Evolutionary conservation across 345 rosid genomes (phyloP).

Genomic region (Stellera chamaejasme): DNA sequence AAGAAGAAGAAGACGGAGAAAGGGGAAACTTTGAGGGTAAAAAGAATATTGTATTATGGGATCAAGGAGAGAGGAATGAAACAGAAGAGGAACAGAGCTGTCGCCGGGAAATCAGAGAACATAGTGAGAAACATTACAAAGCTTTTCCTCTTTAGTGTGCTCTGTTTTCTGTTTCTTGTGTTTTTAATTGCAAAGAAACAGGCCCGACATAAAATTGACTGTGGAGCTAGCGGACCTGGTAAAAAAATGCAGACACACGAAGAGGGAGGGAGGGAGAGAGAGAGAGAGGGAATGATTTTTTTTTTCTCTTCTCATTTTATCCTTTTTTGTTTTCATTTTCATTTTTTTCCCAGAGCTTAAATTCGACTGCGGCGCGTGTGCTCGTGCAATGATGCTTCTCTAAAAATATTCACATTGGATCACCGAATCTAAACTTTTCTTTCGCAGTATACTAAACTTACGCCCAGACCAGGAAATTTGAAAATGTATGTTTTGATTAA

Average conservation of each 20-base stretch:
- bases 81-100: constrained; percentile 42
- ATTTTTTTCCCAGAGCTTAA: too few relatives aligned
- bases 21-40: too few relatives aligned
- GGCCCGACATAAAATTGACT: constrained; percentile 76
- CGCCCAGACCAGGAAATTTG: too few relatives aligned
- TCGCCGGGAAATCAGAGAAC: constrained; percentile 73
- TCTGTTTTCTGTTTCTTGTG: neutral
- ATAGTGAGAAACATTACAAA: constrained; percentile 41
- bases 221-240: constrained; percentile 19
- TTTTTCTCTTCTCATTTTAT: neutral
- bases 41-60: constrained; percentile 6
- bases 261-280: neutral
- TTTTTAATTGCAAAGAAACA: constrained; percentile 24
- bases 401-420: too few relatives aligned
- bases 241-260: neutral
- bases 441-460: too few relatives aligned
- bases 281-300: neutral
- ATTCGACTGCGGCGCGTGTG: neutral
- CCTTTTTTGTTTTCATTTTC: too few relatives aligned
- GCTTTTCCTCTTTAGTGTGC: constrained; percentile 37
- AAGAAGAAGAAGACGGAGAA: neutral
- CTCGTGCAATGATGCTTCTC: too few relatives aligned
- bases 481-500: too few relatives aligned
- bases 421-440: too few relatives aligned
- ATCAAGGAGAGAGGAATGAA: constrained; percentile 29